These are phyloP conservation scores for Sporothrix inflata DNA, from an alignment of 2,329 filamentous ascomycete genomes.

Conservation along the genomic window DNA sequence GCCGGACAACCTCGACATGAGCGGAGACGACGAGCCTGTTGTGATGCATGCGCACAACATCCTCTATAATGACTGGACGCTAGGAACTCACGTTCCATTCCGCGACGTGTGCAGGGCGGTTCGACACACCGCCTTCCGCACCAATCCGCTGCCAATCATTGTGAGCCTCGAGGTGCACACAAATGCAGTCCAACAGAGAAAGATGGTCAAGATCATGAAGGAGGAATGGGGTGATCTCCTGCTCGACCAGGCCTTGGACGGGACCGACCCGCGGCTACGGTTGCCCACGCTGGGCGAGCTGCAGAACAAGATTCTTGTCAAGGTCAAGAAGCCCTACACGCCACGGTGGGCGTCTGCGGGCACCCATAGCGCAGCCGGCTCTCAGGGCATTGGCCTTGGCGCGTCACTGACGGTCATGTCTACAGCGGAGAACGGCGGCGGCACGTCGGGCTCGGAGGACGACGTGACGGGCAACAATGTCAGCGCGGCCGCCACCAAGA, in stretches of 20 bases:
- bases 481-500: constrained; percentile 35
- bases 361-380: constrained; percentile 37
- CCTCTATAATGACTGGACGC: constrained; percentile 61
- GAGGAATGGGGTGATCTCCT: constrained; percentile 80
- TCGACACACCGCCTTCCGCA: constrained; percentile 74
- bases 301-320: constrained; percentile 78
- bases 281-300: constrained; percentile 74
- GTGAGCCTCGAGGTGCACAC: constrained; percentile 93
- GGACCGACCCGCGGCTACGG: constrained; percentile 55
- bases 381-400: constrained; percentile 36
- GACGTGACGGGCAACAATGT: constrained; percentile 39
- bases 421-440: constrained; percentile 40
- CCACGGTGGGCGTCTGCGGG: background rate
- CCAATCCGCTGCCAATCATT: constrained; percentile 79
- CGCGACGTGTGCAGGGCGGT: constrained; percentile 83
- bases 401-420: constrained; percentile 39
- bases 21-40: constrained; percentile 66
- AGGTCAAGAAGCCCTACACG: constrained; percentile 67
- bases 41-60: constrained; percentile 67
- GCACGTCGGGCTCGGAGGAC: constrained; percentile 48
- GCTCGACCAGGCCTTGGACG: constrained; percentile 60
- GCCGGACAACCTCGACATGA: constrained; percentile 29
- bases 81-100: constrained; percentile 85
- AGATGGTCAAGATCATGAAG: constrained; percentile 93
- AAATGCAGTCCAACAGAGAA: constrained; percentile 77